Evolutionary conservation across 495 filamentous ascomycete genomes (phyloP).

Genomic region (Saxophila tyrrhenica): DNA sequence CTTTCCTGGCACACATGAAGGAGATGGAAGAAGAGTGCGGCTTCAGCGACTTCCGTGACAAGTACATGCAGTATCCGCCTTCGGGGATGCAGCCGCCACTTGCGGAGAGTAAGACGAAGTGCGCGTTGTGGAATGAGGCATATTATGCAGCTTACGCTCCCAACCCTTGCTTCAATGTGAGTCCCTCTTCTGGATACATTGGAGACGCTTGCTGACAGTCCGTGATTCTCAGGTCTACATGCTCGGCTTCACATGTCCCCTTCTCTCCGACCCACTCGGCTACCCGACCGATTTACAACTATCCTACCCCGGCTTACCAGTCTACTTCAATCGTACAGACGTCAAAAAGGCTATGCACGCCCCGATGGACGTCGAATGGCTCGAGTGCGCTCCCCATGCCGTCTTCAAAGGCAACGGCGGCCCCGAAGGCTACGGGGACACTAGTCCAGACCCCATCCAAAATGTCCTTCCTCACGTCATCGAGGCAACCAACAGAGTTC

Average conservation of each 20-base stretch:
- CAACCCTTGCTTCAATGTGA: conserved; percentile 71
- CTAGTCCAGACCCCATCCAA: conserved; percentile 23
- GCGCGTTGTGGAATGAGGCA: conserved; percentile 41
- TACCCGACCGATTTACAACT: background rate
- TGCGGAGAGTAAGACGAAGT: background rate
- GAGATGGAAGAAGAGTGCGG: conserved; percentile 46
- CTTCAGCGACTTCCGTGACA: conserved; percentile 35
- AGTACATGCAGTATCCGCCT: conserved; percentile 58
- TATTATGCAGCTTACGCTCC: conserved; percentile 36
- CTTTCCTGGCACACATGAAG: conserved; percentile 47
- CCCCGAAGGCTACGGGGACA: background rate
- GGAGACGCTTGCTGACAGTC: too few relatives aligned
- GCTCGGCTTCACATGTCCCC: conserved; percentile 45
- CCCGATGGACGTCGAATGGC: conserved; percentile 42
- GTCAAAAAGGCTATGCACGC: conserved; percentile 64
- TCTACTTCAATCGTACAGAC: conserved; percentile 68
- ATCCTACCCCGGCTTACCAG: conserved; percentile 1
- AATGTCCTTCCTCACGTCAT: conserved; percentile 29
- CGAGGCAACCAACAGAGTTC: conserved; percentile 50
- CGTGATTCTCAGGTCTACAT: too few relatives aligned
- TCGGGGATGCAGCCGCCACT: conserved; percentile 23
- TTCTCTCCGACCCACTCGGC: conserved; percentile 29
- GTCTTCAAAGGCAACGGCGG: conserved; percentile 9
- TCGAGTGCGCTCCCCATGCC: conserved; percentile 36
- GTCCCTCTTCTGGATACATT: too few relatives aligned